Percentiles rank a stretch among this genome's conserved stretches.
These are phyloP conservation scores for Xerophyta viscosa DNA, from an alignment of 106 monocot species.

Conservation along the genomic window DNA sequence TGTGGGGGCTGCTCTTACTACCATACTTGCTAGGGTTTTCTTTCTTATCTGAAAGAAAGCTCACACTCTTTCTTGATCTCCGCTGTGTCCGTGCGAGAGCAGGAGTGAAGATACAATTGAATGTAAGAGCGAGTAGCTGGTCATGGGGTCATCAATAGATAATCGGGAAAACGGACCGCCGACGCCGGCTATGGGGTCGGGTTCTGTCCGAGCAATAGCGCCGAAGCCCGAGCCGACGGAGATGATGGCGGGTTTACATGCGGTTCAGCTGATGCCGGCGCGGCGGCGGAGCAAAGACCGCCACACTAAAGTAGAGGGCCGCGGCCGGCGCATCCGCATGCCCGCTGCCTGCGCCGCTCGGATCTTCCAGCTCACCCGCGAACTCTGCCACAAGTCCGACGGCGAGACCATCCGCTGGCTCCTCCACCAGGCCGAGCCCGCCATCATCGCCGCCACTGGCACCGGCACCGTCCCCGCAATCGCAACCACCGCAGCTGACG, in stretches of 20 bases:
- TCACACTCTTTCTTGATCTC: too few species aligned
- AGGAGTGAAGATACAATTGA: not conserved
- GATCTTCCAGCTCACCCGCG: slow-evolving; percentile 39
- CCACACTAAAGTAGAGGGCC: slow-evolving; percentile 43
- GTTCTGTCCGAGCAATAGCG: slow-evolving; percentile 2
- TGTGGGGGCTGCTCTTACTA: too few species aligned
- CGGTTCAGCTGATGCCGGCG: slow-evolving; percentile 7
- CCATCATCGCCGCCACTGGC: slow-evolving; percentile 46
- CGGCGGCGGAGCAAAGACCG: slow-evolving; percentile 35
- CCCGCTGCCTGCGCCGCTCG: slow-evolving; percentile 35
- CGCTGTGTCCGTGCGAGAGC: not conserved
- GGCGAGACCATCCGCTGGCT: slow-evolving; percentile 52
- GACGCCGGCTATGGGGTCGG: not conserved
- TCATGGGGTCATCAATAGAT: too few species aligned
- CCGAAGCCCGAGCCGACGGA: slow-evolving; percentile 42
- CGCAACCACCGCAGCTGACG: slow-evolving; percentile 31
- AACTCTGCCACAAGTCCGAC: slow-evolving; percentile 47
- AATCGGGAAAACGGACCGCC: not conserved
- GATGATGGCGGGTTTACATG: slow-evolving; percentile 9
- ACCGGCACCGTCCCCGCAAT: slow-evolving; percentile 46
- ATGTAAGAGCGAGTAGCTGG: not conserved
- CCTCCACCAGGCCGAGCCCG: slow-evolving; percentile 42
- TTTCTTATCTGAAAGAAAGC: too few species aligned
- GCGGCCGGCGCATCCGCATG: slow-evolving; percentile 46
- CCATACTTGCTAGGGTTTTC: too few species aligned